Evolutionary conservation across 805 yeast genomes (phyloP).

Genomic region (Candida nonsorbophila): DNA sequence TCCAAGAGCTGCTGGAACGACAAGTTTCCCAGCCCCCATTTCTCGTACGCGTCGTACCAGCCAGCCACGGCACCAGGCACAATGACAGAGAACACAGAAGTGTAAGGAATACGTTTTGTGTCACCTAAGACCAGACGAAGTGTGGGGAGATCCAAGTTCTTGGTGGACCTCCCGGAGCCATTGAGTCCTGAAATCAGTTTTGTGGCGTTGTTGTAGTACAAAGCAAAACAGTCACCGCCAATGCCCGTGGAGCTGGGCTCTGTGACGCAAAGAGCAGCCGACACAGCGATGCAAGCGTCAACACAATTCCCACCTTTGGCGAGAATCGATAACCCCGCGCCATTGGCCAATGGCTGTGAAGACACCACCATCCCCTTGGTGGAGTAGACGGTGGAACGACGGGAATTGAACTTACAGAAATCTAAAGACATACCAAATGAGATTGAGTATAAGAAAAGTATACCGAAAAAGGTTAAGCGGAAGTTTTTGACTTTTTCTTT

Average conservation of each 20-base stretch:
- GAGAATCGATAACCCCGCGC: slow-evolving; percentile 64
- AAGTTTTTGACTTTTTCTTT: slow-evolving; percentile 30
- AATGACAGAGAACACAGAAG: slow-evolving; percentile 55
- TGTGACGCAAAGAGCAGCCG: slow-evolving; percentile 49
- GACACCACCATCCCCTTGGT: slow-evolving; percentile 69
- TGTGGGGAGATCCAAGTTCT: slow-evolving; percentile 41
- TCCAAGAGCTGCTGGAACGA: slow-evolving; percentile 50
- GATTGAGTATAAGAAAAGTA: too few relatives aligned
- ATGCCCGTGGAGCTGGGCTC: slow-evolving; percentile 62
- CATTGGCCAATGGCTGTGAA: slow-evolving; percentile 71
- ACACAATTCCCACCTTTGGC: slow-evolving; percentile 71
- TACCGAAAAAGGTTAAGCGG: too few relatives aligned
- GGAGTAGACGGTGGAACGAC: slow-evolving; percentile 73
- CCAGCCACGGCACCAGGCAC: slow-evolving; percentile 83
- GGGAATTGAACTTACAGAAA: slow-evolving; percentile 38
- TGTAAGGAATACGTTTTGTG: slow-evolving; percentile 44
- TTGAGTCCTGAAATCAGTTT: slow-evolving; percentile 60
- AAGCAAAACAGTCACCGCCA: slow-evolving; percentile 65
- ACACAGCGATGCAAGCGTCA: slow-evolving; percentile 58
- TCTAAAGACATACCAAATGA: slow-evolving; percentile 12
- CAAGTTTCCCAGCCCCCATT: slow-evolving; percentile 71
- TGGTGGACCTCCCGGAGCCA: slow-evolving; percentile 72
- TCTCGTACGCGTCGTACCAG: slow-evolving; percentile 64
- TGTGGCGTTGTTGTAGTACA: slow-evolving; percentile 47
- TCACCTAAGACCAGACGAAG: slow-evolving; percentile 32